Percentiles rank a stretch among this genome's conserved stretches.
phyloP scores from a whole-genome alignment of 2,329 filamentous ascomycete genomes.

The Dissoconium aciculare region DNA sequence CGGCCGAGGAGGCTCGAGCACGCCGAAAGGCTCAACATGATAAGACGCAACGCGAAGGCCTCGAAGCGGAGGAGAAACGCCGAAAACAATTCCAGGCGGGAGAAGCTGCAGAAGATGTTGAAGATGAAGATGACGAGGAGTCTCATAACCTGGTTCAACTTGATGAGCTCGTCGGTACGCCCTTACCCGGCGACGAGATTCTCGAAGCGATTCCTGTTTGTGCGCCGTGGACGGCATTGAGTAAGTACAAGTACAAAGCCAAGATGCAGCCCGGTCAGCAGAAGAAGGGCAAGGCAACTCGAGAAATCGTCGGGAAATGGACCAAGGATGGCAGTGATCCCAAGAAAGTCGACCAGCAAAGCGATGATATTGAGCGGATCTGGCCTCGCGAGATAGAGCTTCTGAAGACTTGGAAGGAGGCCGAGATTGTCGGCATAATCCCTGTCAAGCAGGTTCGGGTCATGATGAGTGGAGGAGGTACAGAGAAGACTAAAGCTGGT shows the following conservation, averaged over 20 bases:
- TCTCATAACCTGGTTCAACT: conserved; percentile 38
- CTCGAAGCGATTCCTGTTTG: conserved; percentile 49
- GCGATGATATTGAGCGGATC: conserved; percentile 51
- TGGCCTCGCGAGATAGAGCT: conserved; percentile 80
- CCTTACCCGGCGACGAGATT: conserved; percentile 69
- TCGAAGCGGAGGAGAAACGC: conserved; percentile 58
- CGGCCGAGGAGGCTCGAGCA: conserved; percentile 48
- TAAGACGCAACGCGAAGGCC: conserved; percentile 57
- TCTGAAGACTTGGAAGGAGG: conserved; percentile 63
- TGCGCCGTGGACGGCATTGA: conserved; percentile 47
- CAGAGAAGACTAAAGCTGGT: conserved; percentile 26
- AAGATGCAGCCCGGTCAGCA: conserved; percentile 80
- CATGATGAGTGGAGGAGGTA: conserved; percentile 47
- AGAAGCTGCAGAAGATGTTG: conserved; percentile 41
- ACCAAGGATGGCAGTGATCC: conserved; percentile 44
- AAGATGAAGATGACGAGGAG: conserved; percentile 23
- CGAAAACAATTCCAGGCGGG: no score
- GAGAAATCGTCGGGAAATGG: conserved; percentile 79
- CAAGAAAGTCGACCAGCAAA: conserved; percentile 30
- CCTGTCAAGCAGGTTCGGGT: conserved; percentile 68
- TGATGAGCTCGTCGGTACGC: conserved; percentile 62
- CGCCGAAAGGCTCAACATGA: conserved; percentile 69
- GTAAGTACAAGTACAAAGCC: conserved; percentile 77
- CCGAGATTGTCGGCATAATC: conserved; percentile 66
- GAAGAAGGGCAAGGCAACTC: conserved; percentile 91